Base-by-base conservation (phyloP, 2,329 filamentous ascomycete genomes). In the Bipolaris sorokiniana region DNA sequence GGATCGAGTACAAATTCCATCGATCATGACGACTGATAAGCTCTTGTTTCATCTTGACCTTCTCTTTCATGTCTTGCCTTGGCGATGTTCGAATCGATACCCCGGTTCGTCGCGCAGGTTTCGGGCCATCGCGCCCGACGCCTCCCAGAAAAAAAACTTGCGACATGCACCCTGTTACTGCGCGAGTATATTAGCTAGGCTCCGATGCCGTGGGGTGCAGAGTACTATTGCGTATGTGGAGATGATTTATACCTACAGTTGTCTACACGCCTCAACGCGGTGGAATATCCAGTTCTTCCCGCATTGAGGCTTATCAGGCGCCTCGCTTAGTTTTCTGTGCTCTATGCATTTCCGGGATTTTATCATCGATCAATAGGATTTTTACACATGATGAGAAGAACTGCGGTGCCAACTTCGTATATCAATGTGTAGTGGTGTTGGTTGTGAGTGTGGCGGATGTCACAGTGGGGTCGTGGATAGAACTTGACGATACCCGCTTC, bases 371-470 rank as follows among this genome's bases (percentile, higher is more conserved):
- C 13, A 9, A 26, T 4, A 2, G 1, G 3, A 6, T 20, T 20
- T 36, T 33, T 22, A 18, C 11, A n/a, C 22, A 9, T 7, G 2
- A 34, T 37, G 10, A 31, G 13, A 20, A 13, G 48, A 15, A 15
- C 23, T 37, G 20, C 51, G 38, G 20, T 33, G 44, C 42, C 11
- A 22, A 13, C 42, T 31, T 20, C 4, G 15, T 22, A 37, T 41
- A 48, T 45, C 13, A 26, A 31, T 11, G 48, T 20, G 18, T 31
- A 23, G 56, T 58, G 54, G 44, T 58, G 54, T 58, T 42, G 50
- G 54, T 58, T 42, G 52, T 57, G 51, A 55, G 22, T 31, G 62
- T 58, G 60, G 60, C 53, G 45, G 54, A 40, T 55, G 46, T 54
- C 45, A 41, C 41, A 45, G 56, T 58, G 62, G 62, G 56, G 56